phyloP scores from a whole-genome alignment of 441 rosid genomes.

The Breynia disticha region DNA sequence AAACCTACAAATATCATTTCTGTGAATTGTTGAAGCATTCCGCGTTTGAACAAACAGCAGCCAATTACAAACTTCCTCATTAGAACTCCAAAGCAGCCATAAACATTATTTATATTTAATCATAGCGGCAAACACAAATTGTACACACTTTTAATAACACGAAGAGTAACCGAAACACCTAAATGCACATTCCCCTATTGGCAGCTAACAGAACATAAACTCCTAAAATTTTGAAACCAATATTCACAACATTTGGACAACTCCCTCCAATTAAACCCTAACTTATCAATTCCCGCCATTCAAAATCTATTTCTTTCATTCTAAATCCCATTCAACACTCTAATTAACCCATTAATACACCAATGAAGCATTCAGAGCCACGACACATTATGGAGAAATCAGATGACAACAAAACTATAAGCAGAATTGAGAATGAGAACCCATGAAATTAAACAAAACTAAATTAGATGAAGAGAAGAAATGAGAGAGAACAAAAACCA shows the following conservation, averaged over 20 bases:
- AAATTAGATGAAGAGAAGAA: neutral
- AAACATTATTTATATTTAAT: neutral
- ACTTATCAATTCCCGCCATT: too few relatives aligned
- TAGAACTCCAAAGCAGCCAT: neutral
- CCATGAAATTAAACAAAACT: neutral
- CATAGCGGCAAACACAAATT: neutral
- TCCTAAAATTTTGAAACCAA: too few relatives aligned
- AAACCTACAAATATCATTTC: neutral
- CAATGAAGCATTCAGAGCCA: too few relatives aligned
- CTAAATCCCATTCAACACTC: too few relatives aligned
- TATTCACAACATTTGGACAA: too few relatives aligned
- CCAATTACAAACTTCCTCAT: neutral
- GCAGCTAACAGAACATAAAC: too few relatives aligned
- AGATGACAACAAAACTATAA: neutral
- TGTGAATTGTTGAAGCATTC: neutral
- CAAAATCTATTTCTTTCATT: too few relatives aligned
- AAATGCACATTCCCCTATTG: too few relatives aligned
- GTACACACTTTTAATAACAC: neutral
- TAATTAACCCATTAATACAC: too few relatives aligned
- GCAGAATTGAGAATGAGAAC: constrained; percentile 21
- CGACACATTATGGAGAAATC: too few relatives aligned
- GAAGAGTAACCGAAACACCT: too few relatives aligned
- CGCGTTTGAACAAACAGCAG: neutral
- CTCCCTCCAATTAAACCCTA: too few relatives aligned
- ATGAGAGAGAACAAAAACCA: constrained; percentile 37